Conservation (phyloP, 768 basidiomycete genomes). For the Tulasnella sp. region DNA sequence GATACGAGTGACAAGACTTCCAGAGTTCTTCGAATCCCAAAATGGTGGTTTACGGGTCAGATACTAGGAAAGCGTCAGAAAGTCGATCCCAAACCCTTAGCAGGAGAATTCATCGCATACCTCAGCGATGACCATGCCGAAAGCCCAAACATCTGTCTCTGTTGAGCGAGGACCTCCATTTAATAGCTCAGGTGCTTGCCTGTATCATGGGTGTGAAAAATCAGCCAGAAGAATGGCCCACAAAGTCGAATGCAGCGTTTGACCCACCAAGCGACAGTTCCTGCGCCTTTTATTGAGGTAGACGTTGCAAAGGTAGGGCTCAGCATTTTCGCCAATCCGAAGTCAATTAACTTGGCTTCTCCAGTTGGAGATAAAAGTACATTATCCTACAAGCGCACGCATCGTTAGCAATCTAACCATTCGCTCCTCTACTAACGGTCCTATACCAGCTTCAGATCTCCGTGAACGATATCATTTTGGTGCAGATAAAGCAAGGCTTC, state of each 20-base stretch:
- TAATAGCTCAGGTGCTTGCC: conserved; percentile 18
- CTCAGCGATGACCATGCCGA: conserved; percentile 26
- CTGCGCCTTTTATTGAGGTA: not conserved
- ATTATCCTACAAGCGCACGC: conserved; percentile 4
- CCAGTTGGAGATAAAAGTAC: conserved; percentile 17
- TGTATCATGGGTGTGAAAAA: not conserved
- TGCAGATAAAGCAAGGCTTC: conserved; percentile 21
- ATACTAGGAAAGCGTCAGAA: not conserved
- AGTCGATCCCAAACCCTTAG: not conserved
- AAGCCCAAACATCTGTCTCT: conserved; percentile 10
- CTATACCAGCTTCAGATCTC: conserved; percentile 30
- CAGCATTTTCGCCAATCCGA: conserved; percentile 14
- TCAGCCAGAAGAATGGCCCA: not conserved
- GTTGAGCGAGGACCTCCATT: not conserved
- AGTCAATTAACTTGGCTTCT: conserved; percentile 21
- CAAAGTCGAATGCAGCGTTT: not conserved
- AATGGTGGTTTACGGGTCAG: conserved; percentile 14
- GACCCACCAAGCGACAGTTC: conserved; percentile 14
- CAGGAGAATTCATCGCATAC: not conserved
- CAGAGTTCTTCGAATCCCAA: not conserved
- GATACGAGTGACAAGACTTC: not conserved
- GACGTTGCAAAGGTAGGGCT: not conserved
- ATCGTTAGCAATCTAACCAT: not conserved
- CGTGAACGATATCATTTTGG: not conserved
- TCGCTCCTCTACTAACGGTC: not conserved